Base-by-base conservation (phyloP, 805 yeast genomes). In the Maudiozyma serrabonitensis region DNA sequence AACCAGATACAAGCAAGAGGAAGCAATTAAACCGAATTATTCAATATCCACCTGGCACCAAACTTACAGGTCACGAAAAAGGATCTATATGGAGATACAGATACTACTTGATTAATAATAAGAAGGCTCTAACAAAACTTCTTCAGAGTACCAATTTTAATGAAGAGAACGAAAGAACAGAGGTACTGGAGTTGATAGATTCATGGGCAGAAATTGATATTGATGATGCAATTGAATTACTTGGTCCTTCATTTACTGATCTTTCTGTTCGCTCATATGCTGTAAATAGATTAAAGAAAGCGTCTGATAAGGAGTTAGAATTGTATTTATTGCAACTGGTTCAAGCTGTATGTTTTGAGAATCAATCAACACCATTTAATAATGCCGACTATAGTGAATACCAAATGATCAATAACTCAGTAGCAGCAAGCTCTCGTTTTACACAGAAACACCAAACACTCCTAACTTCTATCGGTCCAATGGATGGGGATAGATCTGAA, bases 41-140 rank as follows among this genome's bases (percentile, higher is more conserved):
- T 47, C 72, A 73, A 23, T 87, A 82, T 59, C 90, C 96, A 2
- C 89, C 96, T 4, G 91, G 87, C 42, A 86, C 86, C 47, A 85
- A 81, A 56, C 71, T 93, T 44, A 76, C 83, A 6, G 90, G 85
- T 46, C 81, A 83, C 60, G 96, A 91, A 56, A 87, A 85, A 69
- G 87, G 88, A 54, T 67, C 88, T 59, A 75, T 91, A 9, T 91
- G 98, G 97, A 87, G 85, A 64, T 91, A 84, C 66, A 70, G 98
- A 48, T 93, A 86, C 67, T 90, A 82, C 64, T 68, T 86, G 18
- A 71, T 85, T n/a, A 76, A 81, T 47, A 81, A 81, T 56, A 79
- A 79, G 59, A 78, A 75, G 49, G 83, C 84, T 1, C 70, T 87
- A 49, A 83, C 90, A 26, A 91, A 91, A 64, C 82, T 93, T 52